Conservation (phyloP, 2,329 filamentous ascomycete genomes). For the Penicillium decumbens region DNA sequence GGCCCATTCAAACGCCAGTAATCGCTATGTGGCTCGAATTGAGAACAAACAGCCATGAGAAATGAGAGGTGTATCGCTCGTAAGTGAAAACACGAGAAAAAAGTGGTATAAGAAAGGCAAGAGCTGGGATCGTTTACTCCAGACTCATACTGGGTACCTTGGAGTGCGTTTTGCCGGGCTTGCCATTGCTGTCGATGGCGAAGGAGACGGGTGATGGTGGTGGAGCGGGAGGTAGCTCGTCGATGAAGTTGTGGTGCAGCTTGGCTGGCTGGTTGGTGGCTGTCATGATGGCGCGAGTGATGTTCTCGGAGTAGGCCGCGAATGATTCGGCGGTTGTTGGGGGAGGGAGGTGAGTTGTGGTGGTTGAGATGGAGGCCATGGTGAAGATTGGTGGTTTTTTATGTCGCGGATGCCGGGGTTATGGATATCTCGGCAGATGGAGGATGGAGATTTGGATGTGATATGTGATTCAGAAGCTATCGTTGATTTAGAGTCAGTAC, state of each 20-base stretch:
- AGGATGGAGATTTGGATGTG: background rate
- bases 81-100: background rate
- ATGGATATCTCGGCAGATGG: conserved; percentile 3
- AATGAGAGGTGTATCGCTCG: background rate
- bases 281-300: conserved; percentile 38
- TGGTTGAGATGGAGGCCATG: conserved; percentile 14
- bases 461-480: background rate
- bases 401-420: background rate
- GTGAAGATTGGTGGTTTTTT: background rate
- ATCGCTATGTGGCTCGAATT: background rate
- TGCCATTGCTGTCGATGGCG: conserved; percentile 15
- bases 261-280: conserved; percentile 30
- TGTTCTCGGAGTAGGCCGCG: conserved; percentile 35
- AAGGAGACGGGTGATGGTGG: conserved; percentile 22
- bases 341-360: conserved; percentile 20
- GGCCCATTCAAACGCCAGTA: background rate
- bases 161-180: conserved; percentile 8
- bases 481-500: conserved; percentile 1
- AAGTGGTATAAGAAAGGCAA: background rate
- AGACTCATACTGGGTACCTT: conserved; percentile 21
- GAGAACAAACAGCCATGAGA: background rate
- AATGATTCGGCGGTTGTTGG: conserved; percentile 20
- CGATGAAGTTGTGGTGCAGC: conserved; percentile 14
- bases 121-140: conserved; percentile 9
- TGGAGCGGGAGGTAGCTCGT: conserved; percentile 25